These are phyloP conservation scores for Perkinsus chesapeaki DNA, from an alignment of 169 alveolate species.

Conservation along the genomic window DNA sequence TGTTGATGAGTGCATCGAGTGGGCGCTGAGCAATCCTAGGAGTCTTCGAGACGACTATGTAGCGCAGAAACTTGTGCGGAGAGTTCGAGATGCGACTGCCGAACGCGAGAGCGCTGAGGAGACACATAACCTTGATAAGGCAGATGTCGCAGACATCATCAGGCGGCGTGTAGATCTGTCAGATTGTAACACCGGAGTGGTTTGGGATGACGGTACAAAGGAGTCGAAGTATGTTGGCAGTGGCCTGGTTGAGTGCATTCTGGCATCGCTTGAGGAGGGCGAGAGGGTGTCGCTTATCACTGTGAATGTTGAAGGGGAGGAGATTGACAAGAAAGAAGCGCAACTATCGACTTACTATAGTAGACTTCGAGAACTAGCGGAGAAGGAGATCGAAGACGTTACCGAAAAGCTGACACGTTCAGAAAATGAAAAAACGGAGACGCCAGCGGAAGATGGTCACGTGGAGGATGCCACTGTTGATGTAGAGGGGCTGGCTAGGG, in stretches of 20 bases:
- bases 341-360: conserved; percentile 44
- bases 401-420: not conserved
- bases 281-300: not conserved
- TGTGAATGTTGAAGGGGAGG: not conserved
- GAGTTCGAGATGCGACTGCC: not conserved
- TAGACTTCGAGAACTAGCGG: not conserved
- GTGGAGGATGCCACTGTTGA: not conserved
- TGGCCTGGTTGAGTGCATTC: not conserved
- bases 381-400: not conserved
- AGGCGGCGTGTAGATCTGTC: conserved; percentile 48
- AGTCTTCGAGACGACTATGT: not conserved
- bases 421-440: not conserved
- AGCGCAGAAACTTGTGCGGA: conserved; percentile 6
- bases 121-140: conserved; percentile 48
- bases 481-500: not conserved
- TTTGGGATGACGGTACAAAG: conserved; percentile 48
- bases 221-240: not conserved
- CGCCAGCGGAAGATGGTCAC: not conserved
- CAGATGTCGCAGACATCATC: conserved; percentile 43
- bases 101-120: conserved; percentile 24
- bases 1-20: conserved; percentile 9
- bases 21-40: not conserved
- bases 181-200: conserved; percentile 77
- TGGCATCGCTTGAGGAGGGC: not conserved
- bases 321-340: conserved; percentile 40